phyloP scores from a whole-genome alignment of 257 asterid species.

The Fraxinus pennsylvanica region DNA sequence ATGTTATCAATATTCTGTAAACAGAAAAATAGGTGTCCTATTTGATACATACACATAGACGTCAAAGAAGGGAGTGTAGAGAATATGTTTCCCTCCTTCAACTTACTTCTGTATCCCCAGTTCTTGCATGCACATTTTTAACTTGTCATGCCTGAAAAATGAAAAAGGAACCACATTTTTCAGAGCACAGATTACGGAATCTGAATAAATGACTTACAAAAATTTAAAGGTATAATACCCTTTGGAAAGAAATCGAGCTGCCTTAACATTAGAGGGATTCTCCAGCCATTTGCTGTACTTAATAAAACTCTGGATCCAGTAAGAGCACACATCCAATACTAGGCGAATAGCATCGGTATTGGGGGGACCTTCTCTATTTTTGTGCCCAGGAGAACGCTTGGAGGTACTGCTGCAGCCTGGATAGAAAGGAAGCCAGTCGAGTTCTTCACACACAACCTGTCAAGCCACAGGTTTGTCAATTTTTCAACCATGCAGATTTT shows the following conservation, averaged over 20 bases:
- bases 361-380: slow-evolving; percentile 55
- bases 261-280: slow-evolving; percentile 79
- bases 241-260: slow-evolving; percentile 83
- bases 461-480: slow-evolving; percentile 26
- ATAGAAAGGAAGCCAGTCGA: slow-evolving; percentile 96
- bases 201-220: slow-evolving; percentile 17
- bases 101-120: slow-evolving; percentile 80
- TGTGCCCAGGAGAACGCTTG: slow-evolving; percentile 55
- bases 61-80: slow-evolving; percentile 4
- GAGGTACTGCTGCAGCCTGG: slow-evolving; percentile 63
- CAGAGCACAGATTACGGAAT: slow-evolving; percentile 6
- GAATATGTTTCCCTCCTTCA: slow-evolving; percentile 26
- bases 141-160: slow-evolving; percentile 70
- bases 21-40: background rate
- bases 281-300: slow-evolving; percentile 93
- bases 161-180: slow-evolving; percentile 24
- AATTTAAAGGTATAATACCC: slow-evolving; percentile 57
- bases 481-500: slow-evolving; percentile 26
- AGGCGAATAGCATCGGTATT: slow-evolving; percentile 76
- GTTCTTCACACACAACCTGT: slow-evolving; percentile 99
- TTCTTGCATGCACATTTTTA: slow-evolving; percentile 69
- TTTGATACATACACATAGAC: slow-evolving; percentile 6
- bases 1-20: background rate
- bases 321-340: slow-evolving; percentile 77
- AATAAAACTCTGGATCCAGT: slow-evolving; percentile 92